Base-by-base conservation (phyloP, 2,329 filamentous ascomycete species). In the Aspergillus sp. region DNA sequence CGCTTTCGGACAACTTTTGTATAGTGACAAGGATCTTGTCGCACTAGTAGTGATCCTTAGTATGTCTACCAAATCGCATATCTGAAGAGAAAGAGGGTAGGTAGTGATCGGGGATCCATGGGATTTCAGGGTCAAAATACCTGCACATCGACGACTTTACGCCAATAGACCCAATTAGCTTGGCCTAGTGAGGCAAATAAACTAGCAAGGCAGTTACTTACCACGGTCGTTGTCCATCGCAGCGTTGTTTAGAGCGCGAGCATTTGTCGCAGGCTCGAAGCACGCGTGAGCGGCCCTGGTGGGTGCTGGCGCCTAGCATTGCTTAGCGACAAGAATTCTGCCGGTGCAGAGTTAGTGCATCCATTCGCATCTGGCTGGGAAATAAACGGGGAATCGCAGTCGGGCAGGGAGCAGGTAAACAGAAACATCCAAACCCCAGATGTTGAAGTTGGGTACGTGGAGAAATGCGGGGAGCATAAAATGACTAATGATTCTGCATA, bases 191-290 rank as follows among this genome's bases (percentile, higher is more conserved):
- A n/a, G n/a, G n/a, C n/a, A n/a, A n/a, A n/a, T n/a, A n/a, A n/a
- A n/a, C n/a, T n/a, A 13, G 19, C 8, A 12, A 22, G 19, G 19
- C 10, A 10, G 19, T 22, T 22, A 47, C 60, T 55, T 40, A 67
- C 64, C 58, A 66, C 26, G 57, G 57, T 16, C 35, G 43, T 31
- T 60, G 49, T 13, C 65, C 65, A 40, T 67, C 58, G 36, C 65
- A 68, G 24, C 65, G 52, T 4, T 60, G 62, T 35, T 63, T 51
- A 2, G 61, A 64, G 4, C 48, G 43, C 32, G 57, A 65, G 45
- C 59, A 61, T 20, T 54, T 51, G 40, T 62, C 57, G 29, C 58
- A 62, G 8, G 57, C 58, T 29, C 57, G 5, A 5, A 22, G 19
- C 19, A 22, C 19, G 19, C 19, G 19, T 15, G 32, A 25, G 19